phyloP scores from a whole-genome alignment of 306 rosid species.

The Prunus padus region DNA sequence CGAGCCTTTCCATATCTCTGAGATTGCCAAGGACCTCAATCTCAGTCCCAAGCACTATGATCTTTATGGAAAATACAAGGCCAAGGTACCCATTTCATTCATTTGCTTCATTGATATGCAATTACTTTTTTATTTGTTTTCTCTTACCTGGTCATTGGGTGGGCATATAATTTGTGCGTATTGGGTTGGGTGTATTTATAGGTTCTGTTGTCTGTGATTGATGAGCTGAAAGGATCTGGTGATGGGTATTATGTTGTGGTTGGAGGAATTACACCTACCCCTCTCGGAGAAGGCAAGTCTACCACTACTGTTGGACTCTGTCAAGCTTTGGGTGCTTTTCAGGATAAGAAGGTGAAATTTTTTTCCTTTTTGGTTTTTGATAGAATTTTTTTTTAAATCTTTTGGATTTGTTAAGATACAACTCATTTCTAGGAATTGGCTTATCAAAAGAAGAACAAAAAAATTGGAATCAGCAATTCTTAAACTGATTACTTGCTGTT shows the following conservation, averaged over 20 bases:
- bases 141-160: background rate
- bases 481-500: background rate
- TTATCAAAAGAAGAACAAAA: background rate
- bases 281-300: slow-evolving; percentile 98
- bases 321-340: slow-evolving; percentile 98
- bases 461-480: background rate
- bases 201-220: slow-evolving; percentile 81
- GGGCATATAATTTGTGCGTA: background rate
- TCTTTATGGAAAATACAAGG: slow-evolving; percentile 91
- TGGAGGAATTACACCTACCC: slow-evolving; percentile 97
- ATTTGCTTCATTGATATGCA: background rate
- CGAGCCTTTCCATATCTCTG: slow-evolving; percentile 73
- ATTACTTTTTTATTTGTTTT: no score
- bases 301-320: slow-evolving; percentile 98
- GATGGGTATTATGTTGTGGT: slow-evolving; percentile 97
- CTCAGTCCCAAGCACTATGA: slow-evolving; percentile 78
- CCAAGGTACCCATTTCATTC: slow-evolving; percentile 49
- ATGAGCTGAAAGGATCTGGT: slow-evolving; percentile 59
- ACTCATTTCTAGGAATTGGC: background rate
- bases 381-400: background rate
- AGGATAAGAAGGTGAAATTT: slow-evolving; percentile 69
- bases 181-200: slow-evolving; percentile 24
- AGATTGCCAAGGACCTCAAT: slow-evolving; percentile 71
- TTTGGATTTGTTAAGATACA: no score
- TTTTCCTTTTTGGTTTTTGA: background rate